Evolutionary conservation across 2,329 filamentous ascomycete species (phyloP), one percentile per base, ranked within the genome.

Genomic region (Sarocladium strictum): DNA sequence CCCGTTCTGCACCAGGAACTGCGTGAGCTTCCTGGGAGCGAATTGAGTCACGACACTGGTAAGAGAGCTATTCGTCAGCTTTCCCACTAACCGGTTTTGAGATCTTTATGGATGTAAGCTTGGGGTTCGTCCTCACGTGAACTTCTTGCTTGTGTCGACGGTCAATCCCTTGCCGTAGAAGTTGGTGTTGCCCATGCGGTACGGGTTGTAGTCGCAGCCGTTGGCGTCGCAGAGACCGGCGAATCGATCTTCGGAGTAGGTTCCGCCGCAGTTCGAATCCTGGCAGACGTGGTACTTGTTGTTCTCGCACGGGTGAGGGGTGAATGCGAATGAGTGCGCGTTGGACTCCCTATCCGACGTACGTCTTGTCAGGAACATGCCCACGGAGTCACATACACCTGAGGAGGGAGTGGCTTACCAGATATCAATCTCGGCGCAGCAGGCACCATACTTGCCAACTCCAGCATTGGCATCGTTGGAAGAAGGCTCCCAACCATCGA

Each of bases 161-260:
- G 71, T 82, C 65, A 72, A 73, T 58, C 76, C 79, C 0, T 74
- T 69, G 35, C 83, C 84, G 67, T 80, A 86, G 72, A 85, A 87
- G 65, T 72, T 69, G 32, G 70, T 71, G 67, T 80, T 77, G 43
- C 82, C 83, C 72, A 81, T 75, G 61, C 83, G 81, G 77, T 79
- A 86, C 24, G 77, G 70, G 75, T 85, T 85, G 74, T 81, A 85
- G 64, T 85, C 83, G 62, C 84, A 87, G 21, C 84, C 84, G 58
- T 83, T 79, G 56, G 79, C 78, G 65, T 86, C 84, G 69, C 84
- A 87, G 41, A 77, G 68, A 56, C 81, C 81, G 14, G 65, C 69
- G 64, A 83, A 84, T 59, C 81, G 79, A 58, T 75, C 67, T 53
- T 65, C 62, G 5, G 68, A 72, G 62, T 74, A 78, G 17, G 74